Evolutionary conservation across 768 basidiomycete genomes (phyloP), one percentile per base, ranked within the genome.

Genomic region (Pulveroboletus sp.): DNA sequence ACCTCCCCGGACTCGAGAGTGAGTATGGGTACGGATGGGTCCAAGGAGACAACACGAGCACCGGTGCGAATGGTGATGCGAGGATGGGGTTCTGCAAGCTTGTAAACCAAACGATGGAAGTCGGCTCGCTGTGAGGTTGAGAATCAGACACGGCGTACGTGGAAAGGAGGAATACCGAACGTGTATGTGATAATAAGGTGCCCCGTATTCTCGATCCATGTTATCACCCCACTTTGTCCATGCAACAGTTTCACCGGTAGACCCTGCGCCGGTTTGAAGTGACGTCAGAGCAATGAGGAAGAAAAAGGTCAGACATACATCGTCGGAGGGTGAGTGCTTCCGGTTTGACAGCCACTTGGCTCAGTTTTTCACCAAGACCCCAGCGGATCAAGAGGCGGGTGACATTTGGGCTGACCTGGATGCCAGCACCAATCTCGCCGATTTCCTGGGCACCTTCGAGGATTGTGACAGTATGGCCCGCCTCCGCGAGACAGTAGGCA

Each of bases 401-500:
- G 14, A 78, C 36, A 53, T 79, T 78, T 17, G 69, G 66, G 23
- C 54, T 51, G 44, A 77, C 58, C 57, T 79, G 79, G 31, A 81
- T 79, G 11, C 79, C 79, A 4, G 79, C 79, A 3, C 79, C 78
- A 6, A 77, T 69, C 47, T 78, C 77, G 1, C 75, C 53, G 13
- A 76, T 63, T 4, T 53, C 45, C 0, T 53, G 39, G 2, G 77
- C 73, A 17, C 57, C 56, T 52, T 80, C 79, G 32, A 80, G 63
- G 41, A 80, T 63, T 25, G 75, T 77, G 43, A 80, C 70, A 5
- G 56, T 70, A 59, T 80, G 78, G 2, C 78, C 78, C 0, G 73
- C 71, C 17, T 68, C 65, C 4, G 75, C 74, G 11, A 80, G 68
- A 33, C 66, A 65, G 58, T 69, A 72, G 7, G 76, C 78, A 2